Evolutionary conservation across 306 rosid genomes (phyloP).

Genomic region (Abrus pulchellus): DNA sequence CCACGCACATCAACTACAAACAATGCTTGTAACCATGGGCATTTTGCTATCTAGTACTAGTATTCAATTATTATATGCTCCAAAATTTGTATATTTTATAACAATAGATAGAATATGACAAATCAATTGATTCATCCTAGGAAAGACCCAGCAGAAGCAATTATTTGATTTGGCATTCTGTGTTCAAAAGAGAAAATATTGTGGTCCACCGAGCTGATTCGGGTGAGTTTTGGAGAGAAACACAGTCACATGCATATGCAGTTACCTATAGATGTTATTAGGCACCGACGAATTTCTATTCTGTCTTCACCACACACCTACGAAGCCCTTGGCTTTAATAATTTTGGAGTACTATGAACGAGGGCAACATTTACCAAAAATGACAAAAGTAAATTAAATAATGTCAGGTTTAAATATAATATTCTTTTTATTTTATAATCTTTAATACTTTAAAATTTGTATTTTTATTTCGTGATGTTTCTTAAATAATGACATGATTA

Average conservation of each 20-base stretch:
- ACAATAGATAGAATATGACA: constrained; percentile 12
- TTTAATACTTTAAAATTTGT: too few species aligned
- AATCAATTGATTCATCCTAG: constrained; percentile 8
- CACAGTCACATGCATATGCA: constrained; percentile 38
- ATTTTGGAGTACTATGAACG: neutral
- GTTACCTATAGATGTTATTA: neutral
- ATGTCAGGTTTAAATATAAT: too few species aligned
- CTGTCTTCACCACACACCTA: constrained; percentile 25
- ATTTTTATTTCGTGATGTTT: too few species aligned
- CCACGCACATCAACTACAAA: neutral
- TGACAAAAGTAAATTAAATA: too few species aligned
- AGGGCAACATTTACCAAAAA: neutral
- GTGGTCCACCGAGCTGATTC: neutral
- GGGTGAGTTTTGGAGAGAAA: neutral
- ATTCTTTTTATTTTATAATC: too few species aligned
- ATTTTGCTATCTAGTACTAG: neutral
- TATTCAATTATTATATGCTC: neutral
- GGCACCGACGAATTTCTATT: constrained; percentile 40
- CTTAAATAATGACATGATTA: too few species aligned
- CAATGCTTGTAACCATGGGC: neutral
- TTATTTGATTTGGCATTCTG: constrained; percentile 10
- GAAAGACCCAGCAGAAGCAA: constrained; percentile 22
- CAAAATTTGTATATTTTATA: neutral
- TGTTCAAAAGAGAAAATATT: constrained; percentile 9
- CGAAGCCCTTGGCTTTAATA: neutral